phyloP scores from a whole-genome alignment of 257 asterid genomes.

The Ligustrum vulgare region DNA sequence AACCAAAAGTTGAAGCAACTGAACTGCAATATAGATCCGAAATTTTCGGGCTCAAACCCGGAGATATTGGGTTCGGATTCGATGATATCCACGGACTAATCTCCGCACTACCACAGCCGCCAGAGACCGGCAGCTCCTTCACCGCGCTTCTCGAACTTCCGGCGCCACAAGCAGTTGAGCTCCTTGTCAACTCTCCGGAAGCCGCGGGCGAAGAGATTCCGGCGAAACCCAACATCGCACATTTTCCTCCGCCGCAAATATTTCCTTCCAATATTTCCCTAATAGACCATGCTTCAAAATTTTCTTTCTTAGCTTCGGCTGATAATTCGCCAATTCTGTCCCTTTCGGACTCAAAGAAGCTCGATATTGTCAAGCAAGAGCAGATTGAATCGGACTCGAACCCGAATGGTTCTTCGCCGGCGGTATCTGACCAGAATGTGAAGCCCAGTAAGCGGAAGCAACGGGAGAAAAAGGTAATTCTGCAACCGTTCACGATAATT shows the following conservation, averaged over 20 bases:
- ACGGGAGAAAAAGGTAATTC: slow-evolving; percentile 69
- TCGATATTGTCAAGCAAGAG: slow-evolving; percentile 61
- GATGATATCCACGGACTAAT: slow-evolving; percentile 43
- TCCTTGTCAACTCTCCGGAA: slow-evolving; percentile 50
- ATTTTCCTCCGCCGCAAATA: slow-evolving; percentile 40
- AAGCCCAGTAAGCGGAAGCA: slow-evolving; percentile 73
- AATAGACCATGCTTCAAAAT: slow-evolving; percentile 68
- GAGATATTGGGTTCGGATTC: slow-evolving; percentile 34
- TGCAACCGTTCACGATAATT: background rate
- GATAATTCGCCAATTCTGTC: slow-evolving; percentile 33
- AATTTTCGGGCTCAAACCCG: slow-evolving; percentile 24
- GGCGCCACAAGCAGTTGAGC: slow-evolving; percentile 90
- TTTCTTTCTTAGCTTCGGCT: slow-evolving; percentile 49
- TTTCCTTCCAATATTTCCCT: slow-evolving; percentile 60
- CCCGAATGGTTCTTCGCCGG: slow-evolving; percentile 59
- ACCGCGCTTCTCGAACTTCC: slow-evolving; percentile 90
- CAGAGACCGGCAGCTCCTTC: slow-evolving; percentile 61
- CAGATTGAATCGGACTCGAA: slow-evolving; percentile 61
- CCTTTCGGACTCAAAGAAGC: slow-evolving; percentile 33
- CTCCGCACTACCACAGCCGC: slow-evolving; percentile 28
- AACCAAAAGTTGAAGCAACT: slow-evolving; percentile 32
- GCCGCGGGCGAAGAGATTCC: slow-evolving; percentile 33
- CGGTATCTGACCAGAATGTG: slow-evolving; percentile 49
- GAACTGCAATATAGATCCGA: slow-evolving; percentile 59
- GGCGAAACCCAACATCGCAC: slow-evolving; percentile 9